Conservation (phyloP, 1,139 yeast genomes). For the Pichia sp. region DNA sequence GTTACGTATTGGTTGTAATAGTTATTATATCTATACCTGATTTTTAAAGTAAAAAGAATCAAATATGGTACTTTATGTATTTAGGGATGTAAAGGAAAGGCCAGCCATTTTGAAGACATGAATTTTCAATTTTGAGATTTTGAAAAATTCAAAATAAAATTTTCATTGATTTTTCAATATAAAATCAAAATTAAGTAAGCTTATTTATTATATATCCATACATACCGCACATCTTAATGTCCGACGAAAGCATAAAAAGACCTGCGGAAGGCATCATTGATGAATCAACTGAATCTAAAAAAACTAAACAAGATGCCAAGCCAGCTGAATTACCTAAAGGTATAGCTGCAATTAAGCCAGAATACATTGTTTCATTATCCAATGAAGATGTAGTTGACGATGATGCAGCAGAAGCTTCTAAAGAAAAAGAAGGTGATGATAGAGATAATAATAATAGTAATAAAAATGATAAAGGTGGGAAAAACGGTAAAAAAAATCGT, state of each 20-base stretch:
- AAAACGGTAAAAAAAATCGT: conserved; percentile 36
- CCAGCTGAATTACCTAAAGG: conserved; percentile 30
- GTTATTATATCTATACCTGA: too few relatives aligned
- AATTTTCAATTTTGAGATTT: too few relatives aligned
- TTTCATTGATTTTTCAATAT: not conserved
- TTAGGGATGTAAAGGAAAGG: too few relatives aligned
- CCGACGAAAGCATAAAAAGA: not conserved
- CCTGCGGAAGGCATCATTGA: not conserved
- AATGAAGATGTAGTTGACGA: conserved; percentile 25
- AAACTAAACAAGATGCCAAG: not conserved
- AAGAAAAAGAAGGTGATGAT: conserved; percentile 33
- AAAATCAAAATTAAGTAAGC: not conserved
- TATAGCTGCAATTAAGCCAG: conserved; percentile 47
- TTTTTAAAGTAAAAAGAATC: too few relatives aligned
- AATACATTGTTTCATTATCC: conserved; percentile 33
- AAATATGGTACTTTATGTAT: too few relatives aligned
- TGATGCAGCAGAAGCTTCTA: conserved; percentile 47
- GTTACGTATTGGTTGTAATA: too few relatives aligned
- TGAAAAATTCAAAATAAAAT: not conserved
- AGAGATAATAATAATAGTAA: conserved; percentile 28
- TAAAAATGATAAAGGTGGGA: conserved; percentile 6
- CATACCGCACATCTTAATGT: not conserved
- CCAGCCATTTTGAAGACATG: too few relatives aligned
- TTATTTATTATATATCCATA: too few relatives aligned
- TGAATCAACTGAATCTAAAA: not conserved